These are phyloP conservation scores for Aegilops longissima DNA, from an alignment of 176 grass and related monocot genomes.

Conservation along the genomic window DNA sequence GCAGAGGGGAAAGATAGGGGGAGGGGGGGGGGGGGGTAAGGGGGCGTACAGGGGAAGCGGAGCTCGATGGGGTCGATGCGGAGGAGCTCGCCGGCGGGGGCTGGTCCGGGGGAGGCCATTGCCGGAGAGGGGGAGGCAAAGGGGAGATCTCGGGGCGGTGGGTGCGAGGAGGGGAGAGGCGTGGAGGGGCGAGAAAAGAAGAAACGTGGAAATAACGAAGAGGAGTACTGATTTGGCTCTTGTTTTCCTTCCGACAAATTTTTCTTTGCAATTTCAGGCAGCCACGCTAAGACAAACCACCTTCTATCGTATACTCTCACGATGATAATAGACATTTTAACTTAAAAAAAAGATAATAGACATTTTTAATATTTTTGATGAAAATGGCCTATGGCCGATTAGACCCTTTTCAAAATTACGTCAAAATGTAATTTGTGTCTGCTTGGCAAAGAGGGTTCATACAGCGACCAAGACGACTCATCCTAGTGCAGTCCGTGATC, in stretches of 20 bases:
- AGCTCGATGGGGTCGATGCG: conserved; percentile 65
- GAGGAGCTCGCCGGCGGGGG: conserved; percentile 53
- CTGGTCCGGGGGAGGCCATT: conserved; percentile 37
- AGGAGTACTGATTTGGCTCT: conserved; percentile 14
- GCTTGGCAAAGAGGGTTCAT: too few relatives aligned
- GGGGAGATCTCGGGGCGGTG: conserved; percentile 31
- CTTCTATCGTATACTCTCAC: not conserved
- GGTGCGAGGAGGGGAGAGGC: conserved; percentile 13
- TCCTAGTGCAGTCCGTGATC: too few relatives aligned
- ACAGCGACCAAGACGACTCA: too few relatives aligned
- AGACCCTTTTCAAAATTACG: too few relatives aligned
- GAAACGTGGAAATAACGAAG: not conserved
- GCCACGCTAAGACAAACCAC: not conserved
- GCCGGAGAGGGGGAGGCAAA: conserved; percentile 27
- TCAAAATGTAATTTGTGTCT: too few relatives aligned
- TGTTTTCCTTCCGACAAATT: conserved; percentile 1
- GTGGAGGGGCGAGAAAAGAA: not conserved
- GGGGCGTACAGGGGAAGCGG: conserved; percentile 48
- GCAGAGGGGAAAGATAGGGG: not conserved
- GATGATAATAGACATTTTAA: too few relatives aligned
- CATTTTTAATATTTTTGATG: too few relatives aligned
- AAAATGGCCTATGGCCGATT: too few relatives aligned
- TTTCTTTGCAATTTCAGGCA: not conserved
- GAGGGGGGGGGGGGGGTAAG: too few relatives aligned
- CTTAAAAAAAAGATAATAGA: too few relatives aligned